Conservation (phyloP, 305 asterid genomes). For the Plantago coronopus region DNA sequence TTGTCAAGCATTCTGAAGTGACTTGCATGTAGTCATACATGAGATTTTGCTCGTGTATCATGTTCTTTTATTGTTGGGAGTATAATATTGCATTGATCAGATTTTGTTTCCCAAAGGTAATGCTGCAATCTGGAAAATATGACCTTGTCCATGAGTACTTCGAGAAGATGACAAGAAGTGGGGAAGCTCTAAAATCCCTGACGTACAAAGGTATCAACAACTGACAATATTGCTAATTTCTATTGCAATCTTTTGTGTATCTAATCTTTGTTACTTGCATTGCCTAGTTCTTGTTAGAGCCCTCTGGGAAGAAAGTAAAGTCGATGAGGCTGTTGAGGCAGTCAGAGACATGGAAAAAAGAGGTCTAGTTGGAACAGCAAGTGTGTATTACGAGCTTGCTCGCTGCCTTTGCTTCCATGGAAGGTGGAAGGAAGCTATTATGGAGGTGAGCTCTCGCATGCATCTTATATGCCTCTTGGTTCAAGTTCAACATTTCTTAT, state of each 20-base stretch:
- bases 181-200: constrained; percentile 68
- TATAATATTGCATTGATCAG: background rate
- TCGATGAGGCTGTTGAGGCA: constrained; percentile 68
- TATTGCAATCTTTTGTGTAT: constrained; percentile 19
- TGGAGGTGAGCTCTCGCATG: constrained; percentile 54
- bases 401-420: constrained; percentile 95
- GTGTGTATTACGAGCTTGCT: constrained; percentile 89
- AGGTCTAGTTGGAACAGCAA: constrained; percentile 72
- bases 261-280: constrained; percentile 25
- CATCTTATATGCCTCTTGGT: constrained; percentile 13
- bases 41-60: background rate
- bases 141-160: constrained; percentile 66
- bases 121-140: constrained; percentile 79
- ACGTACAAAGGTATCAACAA: constrained; percentile 73
- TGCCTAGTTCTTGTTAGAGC: constrained; percentile 78
- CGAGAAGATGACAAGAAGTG: constrained; percentile 75
- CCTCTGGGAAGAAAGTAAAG: constrained; percentile 84
- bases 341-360: constrained; percentile 90
- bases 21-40: constrained; percentile 1
- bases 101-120: constrained; percentile 52
- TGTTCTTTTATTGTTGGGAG: too few relatives aligned
- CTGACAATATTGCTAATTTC: background rate
- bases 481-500: background rate
- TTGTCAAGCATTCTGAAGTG: constrained; percentile 13
- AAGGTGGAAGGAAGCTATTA: constrained; percentile 68